Conservation (phyloP, 495 filamentous ascomycete genomes). For the Coniosporium apollinis region DNA sequence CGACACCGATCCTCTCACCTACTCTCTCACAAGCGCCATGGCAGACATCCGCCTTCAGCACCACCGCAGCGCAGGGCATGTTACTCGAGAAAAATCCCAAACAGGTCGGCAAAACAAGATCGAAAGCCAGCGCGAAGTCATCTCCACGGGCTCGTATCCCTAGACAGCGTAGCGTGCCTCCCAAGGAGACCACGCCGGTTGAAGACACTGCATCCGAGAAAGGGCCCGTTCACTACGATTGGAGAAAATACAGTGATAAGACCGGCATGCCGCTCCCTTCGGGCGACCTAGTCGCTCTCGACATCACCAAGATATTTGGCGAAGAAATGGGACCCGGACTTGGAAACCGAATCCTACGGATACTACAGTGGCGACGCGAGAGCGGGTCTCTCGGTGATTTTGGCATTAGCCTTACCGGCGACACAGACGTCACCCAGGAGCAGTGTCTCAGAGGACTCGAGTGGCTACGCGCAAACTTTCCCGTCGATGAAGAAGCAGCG, state of each 20-base stretch:
- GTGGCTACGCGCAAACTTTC: constrained; percentile 51
- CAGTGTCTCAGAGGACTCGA: constrained; percentile 34
- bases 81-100: too few species aligned
- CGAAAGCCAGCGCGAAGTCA: too few species aligned
- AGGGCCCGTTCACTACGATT: too few species aligned
- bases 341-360: constrained; percentile 48
- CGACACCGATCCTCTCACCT: too few species aligned
- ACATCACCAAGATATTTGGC: constrained; percentile 50
- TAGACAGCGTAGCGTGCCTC: too few species aligned
- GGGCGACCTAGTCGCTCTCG: constrained; percentile 8
- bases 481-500: constrained; percentile 58
- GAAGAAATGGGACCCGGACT: constrained; percentile 20
- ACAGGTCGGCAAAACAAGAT: too few species aligned
- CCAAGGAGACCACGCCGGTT: too few species aligned
- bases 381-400: constrained; percentile 53
- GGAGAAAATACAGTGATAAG: constrained; percentile 12
- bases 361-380: constrained; percentile 58
- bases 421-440: constrained; percentile 12
- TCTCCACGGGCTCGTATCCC: too few species aligned
- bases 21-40: too few species aligned
- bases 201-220: too few species aligned
- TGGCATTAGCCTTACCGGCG: constrained; percentile 19
- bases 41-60: too few species aligned
- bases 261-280: constrained; percentile 12
- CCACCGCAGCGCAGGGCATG: too few species aligned